Evolutionary conservation across 768 basidiomycete species (phyloP).

Genomic region (Strobilomyces dryophilus): DNA sequence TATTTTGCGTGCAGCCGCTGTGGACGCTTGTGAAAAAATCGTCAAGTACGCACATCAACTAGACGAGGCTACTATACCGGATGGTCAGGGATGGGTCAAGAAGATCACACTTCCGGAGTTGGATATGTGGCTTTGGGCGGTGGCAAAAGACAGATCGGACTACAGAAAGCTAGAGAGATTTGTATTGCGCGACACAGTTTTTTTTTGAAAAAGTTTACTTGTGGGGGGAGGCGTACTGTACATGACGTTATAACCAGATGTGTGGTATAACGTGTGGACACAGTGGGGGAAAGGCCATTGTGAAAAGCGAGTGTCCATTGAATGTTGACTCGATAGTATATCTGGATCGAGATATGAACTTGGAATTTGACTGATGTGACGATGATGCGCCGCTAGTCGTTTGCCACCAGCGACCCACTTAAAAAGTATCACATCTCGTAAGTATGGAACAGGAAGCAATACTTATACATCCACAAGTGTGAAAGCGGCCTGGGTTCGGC

Average conservation of each 20-base stretch:
- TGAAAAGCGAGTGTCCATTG: conserved; percentile 4
- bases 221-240: background rate
- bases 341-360: conserved; percentile 8
- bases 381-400: conserved; percentile 3
- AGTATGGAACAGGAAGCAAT: conserved; percentile 6
- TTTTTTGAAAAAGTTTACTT: conserved; percentile 44
- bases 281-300: background rate
- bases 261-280: background rate
- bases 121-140: conserved; percentile 80
- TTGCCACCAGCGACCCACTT: conserved; percentile 1
- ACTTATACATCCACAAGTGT: conserved; percentile 1
- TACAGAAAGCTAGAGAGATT: conserved; percentile 66
- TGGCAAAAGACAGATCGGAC: conserved; percentile 74
- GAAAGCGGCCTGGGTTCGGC: conserved; percentile 6
- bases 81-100: conserved; percentile 46
- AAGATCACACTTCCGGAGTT: conserved; percentile 55
- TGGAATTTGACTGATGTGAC: conserved; percentile 15
- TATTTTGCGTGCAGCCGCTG: conserved; percentile 71
- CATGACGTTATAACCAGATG: background rate
- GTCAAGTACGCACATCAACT: conserved; percentile 45
- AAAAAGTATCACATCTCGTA: conserved; percentile 3
- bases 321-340: background rate
- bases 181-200: conserved; percentile 59
- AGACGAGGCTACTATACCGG: conserved; percentile 17
- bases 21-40: conserved; percentile 75